Base-by-base conservation (phyloP, 2,329 filamentous ascomycete species). In the Thielaviopsis euricoi region DNA sequence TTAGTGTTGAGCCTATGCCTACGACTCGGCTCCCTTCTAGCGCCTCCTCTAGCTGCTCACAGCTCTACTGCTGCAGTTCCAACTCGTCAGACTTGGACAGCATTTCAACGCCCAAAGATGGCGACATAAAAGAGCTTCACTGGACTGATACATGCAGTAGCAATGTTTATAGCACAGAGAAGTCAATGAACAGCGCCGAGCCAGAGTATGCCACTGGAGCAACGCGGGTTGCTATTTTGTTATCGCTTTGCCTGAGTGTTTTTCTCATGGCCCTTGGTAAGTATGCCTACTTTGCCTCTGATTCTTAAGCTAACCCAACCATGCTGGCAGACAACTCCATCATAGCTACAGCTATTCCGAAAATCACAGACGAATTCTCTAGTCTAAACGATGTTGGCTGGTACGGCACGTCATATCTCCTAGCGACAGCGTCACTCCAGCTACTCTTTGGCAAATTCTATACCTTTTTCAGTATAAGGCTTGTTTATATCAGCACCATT, bases 381-480 rank as follows among this genome's bases (percentile, higher is more conserved):
- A 70, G 71, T 53, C 66, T 77, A 6, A 66, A 70, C 7, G 74
- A 77, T 57, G 71, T 78, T 12, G 73, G 73, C 52, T 78, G 76
- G 75, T 77, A 78, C 60, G 74, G 72, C 2, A 68, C 65, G 6
- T 69, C 71, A 48, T 73, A 74, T 61, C 66, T 73, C 61, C 68
- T 75, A 29, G 72, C 72, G 2, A 67, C 68, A 4, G 66, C 69
- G 26, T 68, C 71, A 1, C 67, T 73, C 17, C 71, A 73, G 59
- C 64, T 73, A 6, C 65, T 70, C 33, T 70, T 69, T 56, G 71
- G 70, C 37, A 73, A 72, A 57, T 61, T 75, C 49, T 76, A 74
- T 62, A 75, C 71, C 17, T 74, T 74, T 59, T 74, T 68, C 63
- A 67, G 67, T 60, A 69, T 73, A 63, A 74, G 74, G 61, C 69